A percentile compares a stretch with the other conserved stretches of the same genome.
These are phyloP conservation scores for Fusarium sp. DNA, from an alignment of 2,329 filamentous ascomycete species.

Conservation along the genomic window DNA sequence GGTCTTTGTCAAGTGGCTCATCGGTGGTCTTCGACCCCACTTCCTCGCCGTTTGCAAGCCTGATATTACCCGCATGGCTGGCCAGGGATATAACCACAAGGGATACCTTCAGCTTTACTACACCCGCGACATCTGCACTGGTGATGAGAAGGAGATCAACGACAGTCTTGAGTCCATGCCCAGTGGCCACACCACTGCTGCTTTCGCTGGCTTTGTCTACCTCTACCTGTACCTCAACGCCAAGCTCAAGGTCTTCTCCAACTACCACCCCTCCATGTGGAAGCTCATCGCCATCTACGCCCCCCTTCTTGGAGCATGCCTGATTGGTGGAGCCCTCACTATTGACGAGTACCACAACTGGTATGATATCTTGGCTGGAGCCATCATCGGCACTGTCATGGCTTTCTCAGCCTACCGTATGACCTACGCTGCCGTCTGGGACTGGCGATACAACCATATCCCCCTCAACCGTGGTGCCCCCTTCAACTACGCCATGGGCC, in stretches of 20 bases:
- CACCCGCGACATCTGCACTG: constrained; percentile 79
- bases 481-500: constrained; percentile 65
- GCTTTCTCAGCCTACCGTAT: constrained; percentile 77
- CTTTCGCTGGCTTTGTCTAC: constrained; percentile 80
- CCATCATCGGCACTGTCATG: constrained; percentile 74
- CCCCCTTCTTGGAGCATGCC: constrained; percentile 75
- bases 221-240: constrained; percentile 82
- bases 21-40: constrained; percentile 80
- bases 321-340: constrained; percentile 79
- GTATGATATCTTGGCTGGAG: constrained; percentile 80
- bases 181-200: constrained; percentile 80
- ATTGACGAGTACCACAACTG: constrained; percentile 84
- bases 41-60: constrained; percentile 81
- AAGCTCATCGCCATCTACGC: constrained; percentile 76
- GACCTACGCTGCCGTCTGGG: constrained; percentile 78
- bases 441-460: constrained; percentile 77
- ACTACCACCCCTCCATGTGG: constrained; percentile 82
- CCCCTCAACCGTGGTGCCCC: constrained; percentile 72
- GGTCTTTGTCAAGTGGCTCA: constrained; percentile 82
- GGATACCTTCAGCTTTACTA: constrained; percentile 76
- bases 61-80: constrained; percentile 42
- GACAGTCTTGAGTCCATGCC: constrained; percentile 81
- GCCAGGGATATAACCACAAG: constrained; percentile 60
- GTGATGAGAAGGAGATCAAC: constrained; percentile 74
- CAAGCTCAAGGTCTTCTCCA: constrained; percentile 81